A percentile compares a stretch with the other conserved stretches of the same genome.
These are phyloP conservation scores for Neoarthrinium moseri DNA, from an alignment of 2,329 filamentous ascomycete genomes.

Conservation along the genomic window DNA sequence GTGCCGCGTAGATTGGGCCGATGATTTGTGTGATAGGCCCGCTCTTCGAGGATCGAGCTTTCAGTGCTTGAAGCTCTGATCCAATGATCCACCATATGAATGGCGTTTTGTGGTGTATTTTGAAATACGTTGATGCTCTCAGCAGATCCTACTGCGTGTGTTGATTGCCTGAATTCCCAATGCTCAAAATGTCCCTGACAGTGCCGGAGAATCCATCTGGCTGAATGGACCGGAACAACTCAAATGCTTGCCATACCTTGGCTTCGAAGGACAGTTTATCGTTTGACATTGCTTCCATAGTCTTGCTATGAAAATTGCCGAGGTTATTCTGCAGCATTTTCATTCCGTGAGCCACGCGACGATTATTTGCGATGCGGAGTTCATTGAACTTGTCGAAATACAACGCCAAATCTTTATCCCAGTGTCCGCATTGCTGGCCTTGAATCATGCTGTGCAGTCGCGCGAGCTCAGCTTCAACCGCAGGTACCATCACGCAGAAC, in stretches of 20 bases:
- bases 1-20: constrained; percentile 26
- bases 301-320: not conserved
- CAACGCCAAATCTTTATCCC: constrained; percentile 34
- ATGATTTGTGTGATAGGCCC: constrained; percentile 31
- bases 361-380: not conserved
- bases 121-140: constrained; percentile 50
- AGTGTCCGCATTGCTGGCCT: constrained; percentile 21
- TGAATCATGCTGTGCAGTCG: constrained; percentile 25
- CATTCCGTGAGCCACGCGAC: not conserved
- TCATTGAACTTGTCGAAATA: not conserved
- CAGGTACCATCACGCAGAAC: constrained; percentile 47
- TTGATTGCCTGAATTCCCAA: constrained; percentile 22
- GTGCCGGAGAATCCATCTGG: constrained; percentile 20
- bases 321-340: not conserved
- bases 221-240: constrained; percentile 22
- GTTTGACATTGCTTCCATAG: not conserved
- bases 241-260: not conserved
- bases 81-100: constrained; percentile 51
- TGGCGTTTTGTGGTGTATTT: constrained; percentile 27
- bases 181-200: constrained; percentile 27
- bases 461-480: constrained; percentile 35
- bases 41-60: constrained; percentile 30
- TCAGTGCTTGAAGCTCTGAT: constrained; percentile 46
- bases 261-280: not conserved
- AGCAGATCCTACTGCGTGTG: constrained; percentile 45